Percentiles rank a stretch among this genome's conserved stretches.
These are phyloP conservation scores for Hemerocallis citrina DNA, from an alignment of 106 monocot genomes.

Conservation along the genomic window DNA sequence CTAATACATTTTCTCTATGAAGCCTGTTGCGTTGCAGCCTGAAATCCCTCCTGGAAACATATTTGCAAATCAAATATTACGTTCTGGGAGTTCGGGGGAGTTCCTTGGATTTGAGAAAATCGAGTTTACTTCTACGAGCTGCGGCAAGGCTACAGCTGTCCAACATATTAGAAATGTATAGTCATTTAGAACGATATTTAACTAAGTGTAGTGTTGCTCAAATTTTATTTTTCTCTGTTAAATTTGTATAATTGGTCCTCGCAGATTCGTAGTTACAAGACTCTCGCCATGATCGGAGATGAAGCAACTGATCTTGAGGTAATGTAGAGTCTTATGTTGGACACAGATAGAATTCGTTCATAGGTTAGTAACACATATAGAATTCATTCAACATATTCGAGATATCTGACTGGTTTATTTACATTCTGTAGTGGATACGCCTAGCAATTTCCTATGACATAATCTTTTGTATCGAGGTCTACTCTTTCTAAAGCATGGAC, in stretches of 20 bases:
- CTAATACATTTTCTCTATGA: constrained; percentile 3
- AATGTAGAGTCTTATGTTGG: neutral
- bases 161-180: constrained; percentile 66
- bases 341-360: no score
- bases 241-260: constrained; percentile 13
- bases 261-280: constrained; percentile 59
- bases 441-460: no score
- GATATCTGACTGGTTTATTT: no score
- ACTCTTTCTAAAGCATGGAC: no score
- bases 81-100: constrained; percentile 72
- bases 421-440: no score
- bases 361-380: no score
- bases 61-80: constrained; percentile 87
- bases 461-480: no score
- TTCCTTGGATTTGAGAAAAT: constrained; percentile 78
- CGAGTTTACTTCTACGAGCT: constrained; percentile 84
- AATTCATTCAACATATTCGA: no score
- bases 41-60: constrained; percentile 82
- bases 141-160: constrained; percentile 90
- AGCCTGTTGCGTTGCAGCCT: constrained; percentile 83
- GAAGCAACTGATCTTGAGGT: constrained; percentile 99
- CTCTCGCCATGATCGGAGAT: constrained; percentile 91
- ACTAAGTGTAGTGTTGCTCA: neutral
- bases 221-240: neutral
- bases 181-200: neutral